Percentiles rank a stretch among this genome's conserved stretches.
Evolutionary conservation across 768 basidiomycete species (phyloP).

Genomic region (Termitomyces sp.): DNA sequence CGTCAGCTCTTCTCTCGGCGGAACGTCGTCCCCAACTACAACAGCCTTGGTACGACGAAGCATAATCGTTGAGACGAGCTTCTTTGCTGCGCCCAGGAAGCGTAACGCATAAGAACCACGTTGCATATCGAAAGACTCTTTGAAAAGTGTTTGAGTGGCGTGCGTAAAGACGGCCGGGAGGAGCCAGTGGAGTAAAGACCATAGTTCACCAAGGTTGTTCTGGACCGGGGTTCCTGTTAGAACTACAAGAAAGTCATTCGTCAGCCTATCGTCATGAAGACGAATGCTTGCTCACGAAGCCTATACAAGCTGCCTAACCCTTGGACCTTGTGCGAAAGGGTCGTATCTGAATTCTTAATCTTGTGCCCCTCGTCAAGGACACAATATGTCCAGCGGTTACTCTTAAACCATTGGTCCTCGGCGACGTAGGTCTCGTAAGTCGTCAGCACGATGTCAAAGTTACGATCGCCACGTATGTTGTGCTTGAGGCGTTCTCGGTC

Average conservation of each 20-base stretch:
- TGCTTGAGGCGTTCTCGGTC: constrained; percentile 57
- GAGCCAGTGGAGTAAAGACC: constrained; percentile 54
- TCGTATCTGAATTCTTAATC: constrained; percentile 67
- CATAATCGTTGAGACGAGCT: constrained; percentile 51
- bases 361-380: constrained; percentile 69
- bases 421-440: constrained; percentile 65
- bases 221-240: constrained; percentile 76
- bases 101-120: constrained; percentile 48
- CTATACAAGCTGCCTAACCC: constrained; percentile 55
- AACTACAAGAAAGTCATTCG: constrained; percentile 30
- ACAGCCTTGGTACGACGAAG: constrained; percentile 55
- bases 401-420: constrained; percentile 61
- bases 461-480: constrained; percentile 32
- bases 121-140: constrained; percentile 49
- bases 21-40: constrained; percentile 43
- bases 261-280: not conserved
- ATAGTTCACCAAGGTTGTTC: constrained; percentile 58
- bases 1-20: constrained; percentile 54
- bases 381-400: constrained; percentile 51
- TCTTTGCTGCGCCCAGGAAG: constrained; percentile 45
- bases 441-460: constrained; percentile 59
- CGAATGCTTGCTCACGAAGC: constrained; percentile 34
- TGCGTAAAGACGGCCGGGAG: constrained; percentile 50
- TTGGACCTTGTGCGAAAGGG: constrained; percentile 48
- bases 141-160: constrained; percentile 44